A percentile compares a stretch with the other conserved stretches of the same genome.
phyloP scores from a whole-genome alignment of 1,284 basidiomycete species.

The Serendipita sp. region DNA sequence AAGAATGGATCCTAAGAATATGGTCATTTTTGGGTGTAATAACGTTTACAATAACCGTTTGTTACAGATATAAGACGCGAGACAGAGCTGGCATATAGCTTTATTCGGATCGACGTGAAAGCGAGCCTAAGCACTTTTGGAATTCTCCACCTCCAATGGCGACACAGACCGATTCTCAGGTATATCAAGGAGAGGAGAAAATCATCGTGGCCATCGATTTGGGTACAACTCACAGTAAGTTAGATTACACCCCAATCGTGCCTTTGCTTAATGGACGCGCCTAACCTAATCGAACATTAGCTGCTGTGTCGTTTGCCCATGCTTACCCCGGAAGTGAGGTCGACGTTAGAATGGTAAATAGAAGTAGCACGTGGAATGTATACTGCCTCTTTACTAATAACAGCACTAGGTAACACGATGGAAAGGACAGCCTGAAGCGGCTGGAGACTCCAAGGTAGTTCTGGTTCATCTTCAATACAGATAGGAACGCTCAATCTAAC shows the following conservation, averaged over 20 bases:
- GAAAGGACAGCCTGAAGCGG: slow-evolving; percentile 3
- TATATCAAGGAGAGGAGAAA: neutral
- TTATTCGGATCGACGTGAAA: too few species aligned
- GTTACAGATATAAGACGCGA: too few species aligned
- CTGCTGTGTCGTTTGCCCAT: neutral
- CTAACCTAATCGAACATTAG: neutral
- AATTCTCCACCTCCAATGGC: too few species aligned
- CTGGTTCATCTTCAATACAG: neutral
- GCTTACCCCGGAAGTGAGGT: neutral
- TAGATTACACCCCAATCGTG: neutral
- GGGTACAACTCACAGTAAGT: neutral
- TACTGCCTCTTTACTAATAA: neutral
- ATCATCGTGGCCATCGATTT: neutral
- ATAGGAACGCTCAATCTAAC: neutral
- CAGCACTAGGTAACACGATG: neutral
- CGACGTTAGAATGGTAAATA: neutral
- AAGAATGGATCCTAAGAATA: neutral
- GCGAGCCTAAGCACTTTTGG: too few species aligned
- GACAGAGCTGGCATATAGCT: neutral
- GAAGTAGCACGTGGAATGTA: neutral
- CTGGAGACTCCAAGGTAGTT: neutral
- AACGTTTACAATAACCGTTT: neutral
- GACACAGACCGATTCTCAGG: too few species aligned
- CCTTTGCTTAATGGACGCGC: neutral
- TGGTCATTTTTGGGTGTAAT: neutral